Evolutionary conservation across 2,329 filamentous ascomycete genomes (phyloP).

Genomic region (Diaporthe vexans): DNA sequence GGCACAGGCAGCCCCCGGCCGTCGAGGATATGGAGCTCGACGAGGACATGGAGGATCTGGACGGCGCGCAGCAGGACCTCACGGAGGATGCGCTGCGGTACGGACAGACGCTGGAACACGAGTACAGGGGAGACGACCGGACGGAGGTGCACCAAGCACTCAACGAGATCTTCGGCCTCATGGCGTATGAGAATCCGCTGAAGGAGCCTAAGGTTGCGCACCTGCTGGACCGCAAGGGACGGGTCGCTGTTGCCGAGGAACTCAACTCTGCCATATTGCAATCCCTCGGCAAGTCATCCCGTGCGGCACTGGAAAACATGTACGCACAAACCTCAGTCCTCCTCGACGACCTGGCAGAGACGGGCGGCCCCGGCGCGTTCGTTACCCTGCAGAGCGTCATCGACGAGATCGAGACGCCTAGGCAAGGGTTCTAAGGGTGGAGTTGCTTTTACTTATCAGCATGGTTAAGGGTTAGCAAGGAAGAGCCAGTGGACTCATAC

Average conservation of each 20-base stretch:
- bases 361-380: conserved; percentile 86
- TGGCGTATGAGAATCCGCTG: conserved; percentile 87
- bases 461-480: conserved; percentile 12
- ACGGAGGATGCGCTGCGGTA: conserved; percentile 82
- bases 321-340: conserved; percentile 90
- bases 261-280: conserved; percentile 93
- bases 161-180: conserved; percentile 86
- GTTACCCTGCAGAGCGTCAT: conserved; percentile 72
- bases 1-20: conserved; percentile 58
- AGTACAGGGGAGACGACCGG: conserved; percentile 81
- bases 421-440: conserved; percentile 51
- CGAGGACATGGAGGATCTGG: conserved; percentile 60
- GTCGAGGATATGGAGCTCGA: conserved; percentile 71
- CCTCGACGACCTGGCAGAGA: conserved; percentile 84
- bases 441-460: not conserved
- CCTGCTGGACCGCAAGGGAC: conserved; percentile 80
- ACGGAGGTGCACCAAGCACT: conserved; percentile 80
- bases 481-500: too few species aligned
- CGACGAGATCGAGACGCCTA: conserved; percentile 59
- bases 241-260: conserved; percentile 88
- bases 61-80: conserved; percentile 56
- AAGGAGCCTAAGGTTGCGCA: conserved; percentile 81
- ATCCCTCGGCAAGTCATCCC: conserved; percentile 89
- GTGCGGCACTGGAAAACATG: conserved; percentile 85
- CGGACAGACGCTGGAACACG: conserved; percentile 81